These are phyloP conservation scores for Sporobolomyces pararoseus DNA, from an alignment of 768 basidiomycete species.

Conservation along the genomic window DNA sequence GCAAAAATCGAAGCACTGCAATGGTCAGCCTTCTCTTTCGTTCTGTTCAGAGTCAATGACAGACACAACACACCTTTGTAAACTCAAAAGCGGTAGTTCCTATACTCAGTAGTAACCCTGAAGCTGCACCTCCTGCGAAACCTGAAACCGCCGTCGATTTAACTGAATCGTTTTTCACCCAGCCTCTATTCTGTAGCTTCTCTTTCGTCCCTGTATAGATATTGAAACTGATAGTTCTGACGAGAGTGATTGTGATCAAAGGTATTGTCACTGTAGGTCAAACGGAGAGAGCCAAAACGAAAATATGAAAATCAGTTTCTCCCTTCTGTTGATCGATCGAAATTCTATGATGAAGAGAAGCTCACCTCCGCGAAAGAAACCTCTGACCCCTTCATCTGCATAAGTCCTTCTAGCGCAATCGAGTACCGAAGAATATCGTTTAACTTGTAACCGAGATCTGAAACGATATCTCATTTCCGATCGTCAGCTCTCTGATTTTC, in stretches of 20 bases:
- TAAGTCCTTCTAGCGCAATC: slow-evolving; percentile 76
- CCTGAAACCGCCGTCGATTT: slow-evolving; percentile 18
- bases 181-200: slow-evolving; percentile 57
- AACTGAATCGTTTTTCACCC: slow-evolving; percentile 53
- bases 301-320: no score
- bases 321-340: no score
- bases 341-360: no score
- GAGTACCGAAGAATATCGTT: slow-evolving; percentile 54
- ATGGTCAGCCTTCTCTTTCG: not conserved
- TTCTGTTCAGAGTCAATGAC: not conserved
- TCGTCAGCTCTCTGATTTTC: not conserved
- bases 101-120: slow-evolving; percentile 35
- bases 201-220: slow-evolving; percentile 85
- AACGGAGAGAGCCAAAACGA: not conserved
- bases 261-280: slow-evolving; percentile 28
- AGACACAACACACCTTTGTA: slow-evolving; percentile 8
- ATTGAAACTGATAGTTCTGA: slow-evolving; percentile 89
- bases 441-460: slow-evolving; percentile 41
- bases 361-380: slow-evolving; percentile 65
- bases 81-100: slow-evolving; percentile 40
- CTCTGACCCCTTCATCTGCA: slow-evolving; percentile 55
- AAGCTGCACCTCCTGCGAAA: slow-evolving; percentile 42
- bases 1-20: not conserved
- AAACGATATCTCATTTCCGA: not conserved
- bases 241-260: slow-evolving; percentile 67